phyloP scores from a whole-genome alignment of 495 filamentous ascomycete species.

The Letharia columbiana region DNA sequence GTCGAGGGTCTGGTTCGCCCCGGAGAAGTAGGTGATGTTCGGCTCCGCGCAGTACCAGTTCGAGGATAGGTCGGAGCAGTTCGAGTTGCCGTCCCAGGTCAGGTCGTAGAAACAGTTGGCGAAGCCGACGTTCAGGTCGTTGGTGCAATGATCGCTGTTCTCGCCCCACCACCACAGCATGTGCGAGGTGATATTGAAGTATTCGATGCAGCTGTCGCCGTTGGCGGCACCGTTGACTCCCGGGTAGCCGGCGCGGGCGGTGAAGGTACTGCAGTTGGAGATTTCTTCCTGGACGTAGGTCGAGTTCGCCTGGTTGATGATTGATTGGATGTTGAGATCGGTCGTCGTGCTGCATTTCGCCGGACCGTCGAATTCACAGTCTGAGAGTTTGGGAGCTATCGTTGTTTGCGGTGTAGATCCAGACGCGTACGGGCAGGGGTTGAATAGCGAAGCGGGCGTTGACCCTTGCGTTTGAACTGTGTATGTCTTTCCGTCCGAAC shows the following conservation, averaged over 20 bases:
- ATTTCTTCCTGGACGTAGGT: neutral
- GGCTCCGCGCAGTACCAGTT: constrained; percentile 7
- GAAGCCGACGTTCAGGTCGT: neutral
- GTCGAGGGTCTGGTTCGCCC: neutral
- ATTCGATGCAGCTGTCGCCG: constrained; percentile 1
- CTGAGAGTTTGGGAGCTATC: neutral
- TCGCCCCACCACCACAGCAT: constrained; percentile 9
- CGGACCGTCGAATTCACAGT: neutral
- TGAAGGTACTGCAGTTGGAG: neutral
- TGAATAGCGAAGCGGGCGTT: constrained; percentile 1
- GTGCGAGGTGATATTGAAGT: neutral
- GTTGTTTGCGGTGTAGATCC: neutral
- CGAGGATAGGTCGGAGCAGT: constrained; percentile 5
- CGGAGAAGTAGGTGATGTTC: neutral
- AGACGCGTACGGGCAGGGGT: neutral
- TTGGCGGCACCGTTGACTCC: neutral
- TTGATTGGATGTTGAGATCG: neutral
- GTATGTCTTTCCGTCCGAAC: neutral
- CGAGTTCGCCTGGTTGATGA: neutral
- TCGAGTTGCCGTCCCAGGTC: neutral
- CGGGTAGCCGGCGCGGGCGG: neutral
- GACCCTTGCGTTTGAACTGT: neutral
- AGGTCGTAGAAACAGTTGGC: constrained; percentile 17
- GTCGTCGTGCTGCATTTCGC: neutral
- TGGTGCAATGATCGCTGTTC: neutral